These are phyloP conservation scores for Zymoseptoria pseudotritici DNA, from an alignment of 2,329 filamentous ascomycete species.

Conservation along the genomic window DNA sequence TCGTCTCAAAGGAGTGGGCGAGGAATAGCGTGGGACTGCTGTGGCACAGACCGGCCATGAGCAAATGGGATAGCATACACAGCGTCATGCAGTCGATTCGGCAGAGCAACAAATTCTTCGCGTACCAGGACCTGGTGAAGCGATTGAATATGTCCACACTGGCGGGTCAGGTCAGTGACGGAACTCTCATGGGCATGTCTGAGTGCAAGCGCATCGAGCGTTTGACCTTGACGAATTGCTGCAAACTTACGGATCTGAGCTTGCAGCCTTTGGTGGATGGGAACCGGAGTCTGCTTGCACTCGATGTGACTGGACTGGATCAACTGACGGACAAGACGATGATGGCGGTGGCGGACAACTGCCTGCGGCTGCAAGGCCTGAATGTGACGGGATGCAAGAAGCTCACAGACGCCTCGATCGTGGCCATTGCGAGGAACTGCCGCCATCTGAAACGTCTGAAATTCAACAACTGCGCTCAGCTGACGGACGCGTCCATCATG, in stretches of 20 bases:
- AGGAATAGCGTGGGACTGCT: slow-evolving; percentile 85
- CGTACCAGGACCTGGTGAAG: slow-evolving; percentile 84
- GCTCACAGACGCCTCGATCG: slow-evolving; percentile 80
- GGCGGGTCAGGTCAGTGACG: slow-evolving; percentile 72
- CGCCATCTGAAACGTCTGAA: slow-evolving; percentile 88
- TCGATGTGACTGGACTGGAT: slow-evolving; percentile 79
- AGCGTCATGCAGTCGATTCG: slow-evolving; percentile 74
- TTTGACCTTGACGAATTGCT: slow-evolving; percentile 85
- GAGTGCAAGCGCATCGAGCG: slow-evolving; percentile 88
- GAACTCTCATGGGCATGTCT: slow-evolving; percentile 72
- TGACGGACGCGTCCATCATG: slow-evolving; percentile 73
- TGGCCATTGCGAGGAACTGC: slow-evolving; percentile 72
- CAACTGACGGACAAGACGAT: slow-evolving; percentile 78
- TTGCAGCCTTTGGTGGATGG: slow-evolving; percentile 71
- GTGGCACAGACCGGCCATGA: slow-evolving; percentile 91
- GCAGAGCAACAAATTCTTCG: slow-evolving; percentile 68
- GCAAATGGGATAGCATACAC: slow-evolving; percentile 72
- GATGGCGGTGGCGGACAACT: slow-evolving; percentile 69
- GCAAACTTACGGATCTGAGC: slow-evolving; percentile 73
- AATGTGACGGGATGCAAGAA: slow-evolving; percentile 83
- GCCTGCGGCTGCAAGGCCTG: slow-evolving; percentile 76
- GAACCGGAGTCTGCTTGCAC: slow-evolving; percentile 72
- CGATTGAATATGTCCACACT: slow-evolving; percentile 82
- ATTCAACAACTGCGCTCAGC: slow-evolving; percentile 82
- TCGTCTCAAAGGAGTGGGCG: slow-evolving; percentile 91